Evolutionary conservation across 1,284 basidiomycete species (phyloP), one percentile per base, ranked within the genome.

Genomic region (Naganishia albida): DNA sequence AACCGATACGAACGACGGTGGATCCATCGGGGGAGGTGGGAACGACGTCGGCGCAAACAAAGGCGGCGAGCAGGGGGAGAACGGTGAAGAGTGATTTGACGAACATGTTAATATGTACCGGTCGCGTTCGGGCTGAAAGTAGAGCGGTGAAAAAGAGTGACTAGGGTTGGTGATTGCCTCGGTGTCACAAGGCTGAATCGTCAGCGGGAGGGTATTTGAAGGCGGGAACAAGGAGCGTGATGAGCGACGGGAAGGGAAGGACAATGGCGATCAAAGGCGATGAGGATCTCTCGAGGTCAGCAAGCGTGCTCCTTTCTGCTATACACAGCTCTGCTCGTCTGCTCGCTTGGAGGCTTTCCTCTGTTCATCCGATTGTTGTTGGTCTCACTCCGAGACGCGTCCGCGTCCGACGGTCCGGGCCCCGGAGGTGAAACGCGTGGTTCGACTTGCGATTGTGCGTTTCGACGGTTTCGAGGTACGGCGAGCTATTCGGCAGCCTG

Each of bases 21-120:
- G 68, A 54, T 4, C 62, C 63, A 46, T 73, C 73, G 2, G 79
- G 79, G 28, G 75, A 77, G 18, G 75, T 74, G 25, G 77, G 83
- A 76, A 73, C 78, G 74, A 71, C 53, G n/a, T 60, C 51, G 42
- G 56, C 64, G 28, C 43, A n/a, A 28, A 62, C 64, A 25, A 55
- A 38, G 28, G 50, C 57, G 30, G 62, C 30, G 34, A 60, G 20
- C 46, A 60, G 49, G n/a, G 57, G 57, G 18, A 60, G 46, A 26
- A 49, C 38, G 46, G 57, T 60, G 48, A 60, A 60, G 46, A 60
- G 34, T 28, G 57, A 60, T 20, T 60, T 60, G 54, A 25, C 15
- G 57, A 60, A 60, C 57, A 60, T 60, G 30, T 38, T 50, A 13
- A 16, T 4, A 18, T 28, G 13, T 18, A 7, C 26, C 16, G 2